These are phyloP conservation scores for Pseudopithomyces chartarum DNA, from an alignment of 2,329 filamentous ascomycete genomes.

Conservation along the genomic window DNA sequence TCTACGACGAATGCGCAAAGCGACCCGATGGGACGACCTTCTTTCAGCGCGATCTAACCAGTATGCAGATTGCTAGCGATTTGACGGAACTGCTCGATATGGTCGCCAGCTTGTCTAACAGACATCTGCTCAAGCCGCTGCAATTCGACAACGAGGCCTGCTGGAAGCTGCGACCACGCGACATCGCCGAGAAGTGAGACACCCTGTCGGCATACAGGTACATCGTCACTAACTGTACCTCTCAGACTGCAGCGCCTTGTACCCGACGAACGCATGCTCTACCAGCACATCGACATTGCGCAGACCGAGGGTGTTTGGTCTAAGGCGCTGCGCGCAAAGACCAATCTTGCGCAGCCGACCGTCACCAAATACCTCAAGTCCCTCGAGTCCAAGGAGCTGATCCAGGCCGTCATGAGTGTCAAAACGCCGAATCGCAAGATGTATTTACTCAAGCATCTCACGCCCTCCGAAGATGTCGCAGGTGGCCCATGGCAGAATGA, in stretches of 20 bases:
- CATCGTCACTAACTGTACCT: slow-evolving; percentile 9
- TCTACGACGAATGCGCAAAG: slow-evolving; percentile 46
- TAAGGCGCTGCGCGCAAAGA: slow-evolving; percentile 77
- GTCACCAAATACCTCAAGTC: slow-evolving; percentile 83
- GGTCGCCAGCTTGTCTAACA: slow-evolving; percentile 39
- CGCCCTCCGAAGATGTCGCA: slow-evolving; percentile 86
- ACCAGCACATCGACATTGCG: slow-evolving; percentile 84
- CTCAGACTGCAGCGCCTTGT: slow-evolving; percentile 52
- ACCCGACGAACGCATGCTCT: slow-evolving; percentile 81
- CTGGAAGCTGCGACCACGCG: slow-evolving; percentile 42
- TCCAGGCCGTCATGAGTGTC: slow-evolving; percentile 89
- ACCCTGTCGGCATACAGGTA: background rate
- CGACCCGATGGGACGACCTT: slow-evolving; percentile 42
- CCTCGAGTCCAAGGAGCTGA: slow-evolving; percentile 79
- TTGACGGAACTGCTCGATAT: slow-evolving; percentile 38
- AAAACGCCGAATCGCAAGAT: slow-evolving; percentile 91
- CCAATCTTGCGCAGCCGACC: slow-evolving; percentile 82
- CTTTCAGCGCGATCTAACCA: slow-evolving; percentile 46
- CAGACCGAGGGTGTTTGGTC: slow-evolving; percentile 89
- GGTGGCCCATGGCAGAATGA: slow-evolving; percentile 96
- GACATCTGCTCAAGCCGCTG: slow-evolving; percentile 46
- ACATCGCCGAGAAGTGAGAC: slow-evolving; percentile 44
- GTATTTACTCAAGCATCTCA: slow-evolving; percentile 88
- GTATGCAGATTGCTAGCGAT: slow-evolving; percentile 43
- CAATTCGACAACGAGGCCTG: slow-evolving; percentile 42